phyloP scores from a whole-genome alignment of 176 grass and related monocot species.

The Oropetium thomaeum region DNA sequence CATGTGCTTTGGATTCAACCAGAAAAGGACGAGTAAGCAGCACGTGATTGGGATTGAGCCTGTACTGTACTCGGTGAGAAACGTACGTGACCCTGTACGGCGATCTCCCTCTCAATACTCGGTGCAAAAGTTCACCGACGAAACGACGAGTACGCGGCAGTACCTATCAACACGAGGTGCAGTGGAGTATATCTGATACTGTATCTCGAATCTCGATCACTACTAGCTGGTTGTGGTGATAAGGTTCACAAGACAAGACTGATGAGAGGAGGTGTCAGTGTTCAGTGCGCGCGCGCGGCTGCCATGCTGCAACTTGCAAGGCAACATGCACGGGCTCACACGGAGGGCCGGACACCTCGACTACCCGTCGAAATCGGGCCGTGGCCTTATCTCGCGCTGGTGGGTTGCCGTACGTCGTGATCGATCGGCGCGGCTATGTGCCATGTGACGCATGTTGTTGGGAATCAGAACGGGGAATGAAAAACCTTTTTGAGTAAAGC shows the following conservation, averaged over 20 bases:
- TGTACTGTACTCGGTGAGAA: neutral
- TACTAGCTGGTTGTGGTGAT: neutral
- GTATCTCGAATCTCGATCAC: too few species aligned
- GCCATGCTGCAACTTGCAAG: slow-evolving; percentile 5
- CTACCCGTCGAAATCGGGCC: neutral
- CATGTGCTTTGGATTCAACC: neutral
- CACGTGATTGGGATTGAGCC: neutral
- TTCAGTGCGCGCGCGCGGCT: too few species aligned
- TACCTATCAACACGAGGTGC: neutral
- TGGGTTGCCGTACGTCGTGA: too few species aligned
- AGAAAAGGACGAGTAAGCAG: neutral
- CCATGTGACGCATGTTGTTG: too few species aligned
- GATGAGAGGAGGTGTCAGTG: slow-evolving; percentile 29
- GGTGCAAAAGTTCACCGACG: neutral
- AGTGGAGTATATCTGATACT: too few species aligned
- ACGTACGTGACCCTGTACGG: neutral
- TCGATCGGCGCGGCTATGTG: too few species aligned
- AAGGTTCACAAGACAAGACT: neutral
- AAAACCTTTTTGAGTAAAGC: too few species aligned
- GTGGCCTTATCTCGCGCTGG: slow-evolving; percentile 25
- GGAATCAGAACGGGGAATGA: too few species aligned
- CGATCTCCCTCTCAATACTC: neutral
- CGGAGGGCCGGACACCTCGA: slow-evolving; percentile 26
- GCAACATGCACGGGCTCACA: neutral
- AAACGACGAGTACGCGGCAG: neutral